A percentile compares a stretch with the other conserved stretches of the same genome.
Conservation (phyloP, 1,139 yeast species). For the Taphrina flavorubra region DNA sequence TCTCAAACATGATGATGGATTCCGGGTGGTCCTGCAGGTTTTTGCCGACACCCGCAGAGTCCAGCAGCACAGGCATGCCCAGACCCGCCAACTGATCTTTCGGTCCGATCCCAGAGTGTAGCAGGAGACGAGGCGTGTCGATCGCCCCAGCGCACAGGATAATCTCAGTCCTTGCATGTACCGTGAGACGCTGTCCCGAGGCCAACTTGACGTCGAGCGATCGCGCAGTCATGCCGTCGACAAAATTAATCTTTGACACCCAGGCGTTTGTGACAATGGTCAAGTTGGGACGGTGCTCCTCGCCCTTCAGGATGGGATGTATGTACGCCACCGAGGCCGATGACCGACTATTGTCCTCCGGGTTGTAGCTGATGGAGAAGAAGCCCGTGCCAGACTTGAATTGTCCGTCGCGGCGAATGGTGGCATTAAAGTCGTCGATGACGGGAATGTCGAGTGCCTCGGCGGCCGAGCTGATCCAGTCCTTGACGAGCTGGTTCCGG, state of each 20-base stretch:
- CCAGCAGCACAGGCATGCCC: constrained; percentile 48
- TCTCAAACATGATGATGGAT: constrained; percentile 34
- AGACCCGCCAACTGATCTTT: constrained; percentile 46
- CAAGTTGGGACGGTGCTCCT: constrained; percentile 33
- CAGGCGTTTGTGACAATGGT: constrained; percentile 35
- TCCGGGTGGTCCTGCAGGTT: constrained; percentile 50
- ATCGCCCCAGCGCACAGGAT: constrained; percentile 50
- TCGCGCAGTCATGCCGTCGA: constrained; percentile 13
- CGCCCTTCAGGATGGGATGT: constrained; percentile 37
- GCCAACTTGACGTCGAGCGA: constrained; percentile 44
- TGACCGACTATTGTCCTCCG: constrained; percentile 29
- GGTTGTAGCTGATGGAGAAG: constrained; percentile 32
- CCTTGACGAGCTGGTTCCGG: constrained; percentile 32
- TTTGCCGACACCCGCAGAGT: constrained; percentile 49
- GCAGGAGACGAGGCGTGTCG: constrained; percentile 50
- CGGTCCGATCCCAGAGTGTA: constrained; percentile 50
- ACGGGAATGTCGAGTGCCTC: constrained; percentile 29
- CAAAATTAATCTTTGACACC: constrained; percentile 29
- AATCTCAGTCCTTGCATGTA: constrained; percentile 49
- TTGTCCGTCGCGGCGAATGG: constrained; percentile 26
- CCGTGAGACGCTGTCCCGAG: constrained; percentile 46
- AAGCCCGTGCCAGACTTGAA: constrained; percentile 32
- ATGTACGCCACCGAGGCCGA: constrained; percentile 31
- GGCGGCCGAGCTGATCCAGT: constrained; percentile 31
- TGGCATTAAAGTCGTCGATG: constrained; percentile 29